Evolutionary conservation across 306 rosid species (phyloP), one percentile per base, ranked within the genome.

Genomic region (Sicyos edulis): DNA sequence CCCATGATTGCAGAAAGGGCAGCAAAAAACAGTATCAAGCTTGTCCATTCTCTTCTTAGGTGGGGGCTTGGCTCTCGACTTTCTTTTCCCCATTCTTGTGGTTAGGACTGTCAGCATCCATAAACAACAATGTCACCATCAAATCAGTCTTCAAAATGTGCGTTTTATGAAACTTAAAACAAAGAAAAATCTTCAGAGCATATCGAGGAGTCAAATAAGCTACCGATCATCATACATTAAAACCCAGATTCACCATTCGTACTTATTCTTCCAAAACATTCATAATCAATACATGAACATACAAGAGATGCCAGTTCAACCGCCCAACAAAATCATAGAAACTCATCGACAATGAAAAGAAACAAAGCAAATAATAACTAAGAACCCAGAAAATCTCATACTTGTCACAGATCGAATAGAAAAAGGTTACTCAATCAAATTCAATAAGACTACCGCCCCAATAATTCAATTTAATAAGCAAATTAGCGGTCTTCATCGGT

Each of bases 1-100:
- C 21, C 98, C 97, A 62, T 93, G 98, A 75, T 89, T 87, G 81
- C 98, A 93, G 88, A 93, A 93, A 82, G 98, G 98, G 53, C 98
- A 90, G 78, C 97, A 86, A 76, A 93, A 93, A 53, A 90, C 97
- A 37, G 97, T 90, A 60, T 93, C 98, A 54, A 90, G 98, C 91
- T 90, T 93, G 80, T 91, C 98, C 89, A 83, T 88, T 69, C 98
- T 86, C 82, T 93, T 93, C 91, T 86, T 90, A 10, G 97, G 97
- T 60, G 96, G 84, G 1, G 98, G 96, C 89, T 93, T 93, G 55
- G 98, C 83, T 26, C 88, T 86, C 55, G 97, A 85, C 84, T 93
- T 93, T 73, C 99, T 85, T 83, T 93, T 93, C 42, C 99, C 99
- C 99, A 91, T 89, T 70, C 42, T 86, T 19, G 26, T 40, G 60